A percentile compares a stretch with the other conserved stretches of the same genome.
Evolutionary conservation across 306 rosid species (phyloP).

Genomic region (cucumber (Cucumis sativus)): DNA sequence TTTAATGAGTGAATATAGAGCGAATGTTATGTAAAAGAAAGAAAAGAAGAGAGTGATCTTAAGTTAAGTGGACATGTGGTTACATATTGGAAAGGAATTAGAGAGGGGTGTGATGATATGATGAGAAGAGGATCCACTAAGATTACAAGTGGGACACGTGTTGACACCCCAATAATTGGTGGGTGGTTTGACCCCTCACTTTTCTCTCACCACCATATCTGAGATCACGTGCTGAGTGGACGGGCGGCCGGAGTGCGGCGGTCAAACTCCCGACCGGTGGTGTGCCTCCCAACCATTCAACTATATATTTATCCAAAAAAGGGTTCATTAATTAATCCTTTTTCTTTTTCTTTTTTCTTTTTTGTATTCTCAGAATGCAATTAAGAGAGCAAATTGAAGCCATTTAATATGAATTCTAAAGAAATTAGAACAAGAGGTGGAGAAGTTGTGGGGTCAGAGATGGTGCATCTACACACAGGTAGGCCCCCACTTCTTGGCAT

Average conservation of each 20-base stretch:
- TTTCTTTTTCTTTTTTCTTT: not conserved
- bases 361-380: too few species aligned
- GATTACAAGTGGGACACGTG: slow-evolving; percentile 6
- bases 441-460: slow-evolving; percentile 22
- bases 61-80: not conserved
- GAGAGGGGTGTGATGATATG: not conserved
- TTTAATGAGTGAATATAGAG: too few species aligned
- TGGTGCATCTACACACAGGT: slow-evolving; percentile 55
- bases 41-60: not conserved
- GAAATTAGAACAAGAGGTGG: not conserved
- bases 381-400: not conserved
- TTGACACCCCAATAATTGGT: not conserved
- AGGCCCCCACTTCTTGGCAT: slow-evolving; percentile 11
- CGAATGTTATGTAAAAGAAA: too few species aligned
- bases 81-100: not conserved
- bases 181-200: not conserved
- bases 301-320: not conserved
- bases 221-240: slow-evolving; percentile 17
- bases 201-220: not conserved
- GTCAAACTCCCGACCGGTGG: slow-evolving; percentile 35
- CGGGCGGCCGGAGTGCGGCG: slow-evolving; percentile 5
- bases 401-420: not conserved
- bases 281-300: slow-evolving; percentile 13
- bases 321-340: not conserved
- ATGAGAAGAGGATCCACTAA: not conserved